Conservation (phyloP, 1,139 yeast species). For the Zygoascus hellenicus region DNA sequence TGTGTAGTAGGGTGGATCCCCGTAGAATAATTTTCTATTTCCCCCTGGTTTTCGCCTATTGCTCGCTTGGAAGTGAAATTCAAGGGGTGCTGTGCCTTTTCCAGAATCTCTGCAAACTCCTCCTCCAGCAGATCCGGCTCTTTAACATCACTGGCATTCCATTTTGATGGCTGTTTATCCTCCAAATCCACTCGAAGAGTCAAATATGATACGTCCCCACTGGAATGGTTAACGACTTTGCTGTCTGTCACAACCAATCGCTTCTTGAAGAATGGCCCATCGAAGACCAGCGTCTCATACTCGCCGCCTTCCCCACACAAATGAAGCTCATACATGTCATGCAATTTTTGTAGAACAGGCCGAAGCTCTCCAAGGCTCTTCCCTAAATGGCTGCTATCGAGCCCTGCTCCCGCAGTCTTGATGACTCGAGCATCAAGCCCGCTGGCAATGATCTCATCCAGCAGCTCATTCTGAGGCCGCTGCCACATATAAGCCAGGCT, state of each 20-base stretch:
- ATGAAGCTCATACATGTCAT: conserved; percentile 70
- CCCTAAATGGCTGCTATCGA: conserved; percentile 61
- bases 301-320: conserved; percentile 99
- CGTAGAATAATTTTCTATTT: not conserved
- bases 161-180: conserved; percentile 32
- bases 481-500: conserved; percentile 86
- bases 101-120: conserved; percentile 41
- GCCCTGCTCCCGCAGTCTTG: conserved; percentile 91
- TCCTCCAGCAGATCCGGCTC: conserved; percentile 48
- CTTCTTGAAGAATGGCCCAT: conserved; percentile 74
- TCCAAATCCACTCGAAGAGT: conserved; percentile 38
- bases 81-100: conserved; percentile 7
- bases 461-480: conserved; percentile 67
- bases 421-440: conserved; percentile 78
- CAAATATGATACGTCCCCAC: conserved; percentile 63
- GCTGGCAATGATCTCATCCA: conserved; percentile 73
- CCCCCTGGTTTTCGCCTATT: not conserved
- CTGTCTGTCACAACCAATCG: conserved; percentile 44
- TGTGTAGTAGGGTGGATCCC: no score
- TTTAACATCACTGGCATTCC: conserved; percentile 18
- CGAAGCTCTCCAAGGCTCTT: conserved; percentile 55
- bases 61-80: not conserved
- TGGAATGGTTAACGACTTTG: conserved; percentile 44
- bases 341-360: conserved; percentile 54
- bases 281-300: conserved; percentile 86